Evolutionary conservation across 306 rosid species (phyloP).

Genomic region (Prunus padus): DNA sequence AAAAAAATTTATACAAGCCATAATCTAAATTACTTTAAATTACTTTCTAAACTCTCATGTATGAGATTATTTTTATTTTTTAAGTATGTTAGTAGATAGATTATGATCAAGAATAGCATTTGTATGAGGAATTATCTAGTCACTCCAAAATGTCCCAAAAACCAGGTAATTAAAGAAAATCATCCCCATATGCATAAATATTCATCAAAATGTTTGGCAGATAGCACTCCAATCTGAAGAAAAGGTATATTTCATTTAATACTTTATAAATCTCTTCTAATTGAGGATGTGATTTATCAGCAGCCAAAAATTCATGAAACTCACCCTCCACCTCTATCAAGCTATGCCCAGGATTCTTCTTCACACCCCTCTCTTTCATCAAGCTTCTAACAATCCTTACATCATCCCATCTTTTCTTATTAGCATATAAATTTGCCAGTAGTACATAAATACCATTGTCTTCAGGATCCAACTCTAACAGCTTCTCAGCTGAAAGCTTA

Average conservation of each 20-base stretch:
- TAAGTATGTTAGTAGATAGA: too few relatives aligned
- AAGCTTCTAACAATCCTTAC: slow-evolving; percentile 61
- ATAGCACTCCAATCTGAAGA: slow-evolving; percentile 40
- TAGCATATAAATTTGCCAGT: slow-evolving; percentile 61
- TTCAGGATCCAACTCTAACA: slow-evolving; percentile 57
- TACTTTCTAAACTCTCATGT: too few relatives aligned
- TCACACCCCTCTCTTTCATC: slow-evolving; percentile 77
- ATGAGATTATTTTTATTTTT: too few relatives aligned
- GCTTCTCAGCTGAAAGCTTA: slow-evolving; percentile 47
- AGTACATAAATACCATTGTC: slow-evolving; percentile 67
- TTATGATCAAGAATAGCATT: too few relatives aligned
- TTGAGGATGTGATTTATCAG: slow-evolving; percentile 67
- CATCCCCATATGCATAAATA: background rate
- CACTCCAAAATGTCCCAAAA: too few relatives aligned
- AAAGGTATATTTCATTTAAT: slow-evolving; percentile 35
- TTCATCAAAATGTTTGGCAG: slow-evolving; percentile 10
- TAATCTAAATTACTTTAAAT: background rate
- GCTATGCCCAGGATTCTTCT: slow-evolving; percentile 74
- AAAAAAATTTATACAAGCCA: too few relatives aligned
- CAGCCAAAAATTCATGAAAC: slow-evolving; percentile 64
- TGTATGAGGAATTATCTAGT: too few relatives aligned
- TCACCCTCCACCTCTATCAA: slow-evolving; percentile 59
- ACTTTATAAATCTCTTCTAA: slow-evolving; percentile 55
- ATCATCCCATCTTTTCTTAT: slow-evolving; percentile 60
- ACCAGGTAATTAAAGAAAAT: background rate